Evolutionary conservation across 2,329 filamentous ascomycete species (phyloP), one percentile per base, ranked within the genome.

Genomic region (Aspergillus ochraceus): DNA sequence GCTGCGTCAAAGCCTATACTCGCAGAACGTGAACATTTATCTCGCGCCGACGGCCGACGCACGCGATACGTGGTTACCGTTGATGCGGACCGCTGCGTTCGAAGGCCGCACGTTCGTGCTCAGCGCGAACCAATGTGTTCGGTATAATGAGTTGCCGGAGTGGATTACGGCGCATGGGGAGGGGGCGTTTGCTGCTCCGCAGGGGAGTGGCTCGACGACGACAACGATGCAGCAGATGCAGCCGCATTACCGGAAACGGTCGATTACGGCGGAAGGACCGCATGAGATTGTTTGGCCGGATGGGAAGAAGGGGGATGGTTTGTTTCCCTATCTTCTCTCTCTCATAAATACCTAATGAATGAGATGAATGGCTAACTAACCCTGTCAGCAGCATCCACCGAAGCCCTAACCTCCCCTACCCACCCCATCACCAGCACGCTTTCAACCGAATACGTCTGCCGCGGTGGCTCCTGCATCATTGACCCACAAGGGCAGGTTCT

Each of bases 1-100:
- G 19, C 81, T 97, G 8, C 86, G 94, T 19, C 90, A 96, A 72
- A 84, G 87, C 17, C 81, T 97, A 42, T 98, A 97, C 75, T 84
- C 86, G 2, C 94, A 97, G 75, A 96, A 96, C 71, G 87, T 97
- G 69, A 96, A 96, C 73, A 79, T 97, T 12, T 97, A 94, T 76
- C 85, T 97, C 2, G 92, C 93, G 0, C 94, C 94, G 0, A 97
- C 93, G 0, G 93, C 93, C 1, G 94, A 97, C 77, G 86, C 83
- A 20, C 84, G 93, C 61, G 90, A 94, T 68, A 87, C 90, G 0
- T 98, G 94, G 94, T 77, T 91, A 24, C 79, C 86, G 0, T 79
- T 96, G n/a, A 89, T 97, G 87, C 84, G 89, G 54, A 96, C 92
- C 0, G 82, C 95, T 6, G 92, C 87, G 2, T 83, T 86, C 55